Percentiles rank a stretch among this genome's conserved stretches.
phyloP scores from a whole-genome alignment of 2,329 filamentous ascomycete species.

The Leptographium galeiforme region DNA sequence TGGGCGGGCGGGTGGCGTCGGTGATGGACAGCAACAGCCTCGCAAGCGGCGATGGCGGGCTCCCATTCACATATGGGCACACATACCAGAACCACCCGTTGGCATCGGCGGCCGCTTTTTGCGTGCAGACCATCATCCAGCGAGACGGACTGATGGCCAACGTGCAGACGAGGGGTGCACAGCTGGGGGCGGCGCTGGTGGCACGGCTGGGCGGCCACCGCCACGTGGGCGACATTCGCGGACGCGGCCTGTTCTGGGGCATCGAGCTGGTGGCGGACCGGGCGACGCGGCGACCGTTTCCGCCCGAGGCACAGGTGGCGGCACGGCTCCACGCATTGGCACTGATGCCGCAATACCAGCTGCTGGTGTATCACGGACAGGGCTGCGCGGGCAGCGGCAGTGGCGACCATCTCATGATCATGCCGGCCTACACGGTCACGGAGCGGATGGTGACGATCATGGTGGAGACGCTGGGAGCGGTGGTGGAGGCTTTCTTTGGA shows the following conservation, averaged over 20 bases:
- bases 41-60: background rate
- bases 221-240: constrained; percentile 46
- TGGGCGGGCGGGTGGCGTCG: constrained; percentile 38
- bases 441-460: constrained; percentile 40
- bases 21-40: constrained; percentile 20
- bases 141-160: constrained; percentile 47
- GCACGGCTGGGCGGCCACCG: constrained; percentile 17
- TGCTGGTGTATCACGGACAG: constrained; percentile 45
- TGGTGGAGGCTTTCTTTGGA: constrained; percentile 35
- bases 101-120: constrained; percentile 47
- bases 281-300: constrained; percentile 18
- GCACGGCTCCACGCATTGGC: constrained; percentile 18
- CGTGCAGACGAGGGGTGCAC: constrained; percentile 37
- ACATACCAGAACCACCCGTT: constrained; percentile 49
- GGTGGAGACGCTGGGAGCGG: constrained; percentile 31
- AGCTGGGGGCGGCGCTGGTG: constrained; percentile 33
- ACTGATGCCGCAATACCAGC: constrained; percentile 17
- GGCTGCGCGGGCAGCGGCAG: constrained; percentile 44
- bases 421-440: constrained; percentile 54
- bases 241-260: constrained; percentile 45
- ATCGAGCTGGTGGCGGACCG: constrained; percentile 25
- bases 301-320: constrained; percentile 15
- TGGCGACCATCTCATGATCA: constrained; percentile 59
- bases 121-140: constrained; percentile 46
- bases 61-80: constrained; percentile 36